Percentiles rank a stretch among this genome's conserved stretches.
These are phyloP conservation scores for Dioscorea cayenensis DNA, from an alignment of 116 monocot species.

Conservation along the genomic window DNA sequence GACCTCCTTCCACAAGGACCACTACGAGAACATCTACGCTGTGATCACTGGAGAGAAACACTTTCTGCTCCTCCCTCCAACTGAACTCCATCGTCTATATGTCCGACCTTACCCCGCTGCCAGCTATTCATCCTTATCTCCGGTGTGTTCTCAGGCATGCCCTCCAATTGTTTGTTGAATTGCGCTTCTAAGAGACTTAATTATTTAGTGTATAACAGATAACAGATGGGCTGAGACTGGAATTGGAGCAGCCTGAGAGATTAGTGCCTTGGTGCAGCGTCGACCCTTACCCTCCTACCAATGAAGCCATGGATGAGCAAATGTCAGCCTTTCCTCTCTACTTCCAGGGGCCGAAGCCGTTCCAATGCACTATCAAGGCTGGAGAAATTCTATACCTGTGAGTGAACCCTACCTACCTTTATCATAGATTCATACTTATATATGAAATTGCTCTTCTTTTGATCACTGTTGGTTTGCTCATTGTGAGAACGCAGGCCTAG, in stretches of 20 bases:
- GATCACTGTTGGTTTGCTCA: background rate
- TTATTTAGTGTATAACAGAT: background rate
- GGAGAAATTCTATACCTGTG: conserved; percentile 92
- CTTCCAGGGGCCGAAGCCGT: conserved; percentile 60
- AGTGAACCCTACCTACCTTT: conserved; percentile 2
- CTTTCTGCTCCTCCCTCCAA: conserved; percentile 81
- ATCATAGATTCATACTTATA: background rate
- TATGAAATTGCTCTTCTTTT: background rate
- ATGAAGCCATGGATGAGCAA: conserved; percentile 22
- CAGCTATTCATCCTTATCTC: conserved; percentile 22
- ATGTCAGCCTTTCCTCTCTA: conserved; percentile 63
- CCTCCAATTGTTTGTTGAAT: too few relatives aligned
- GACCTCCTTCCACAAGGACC: conserved; percentile 93
- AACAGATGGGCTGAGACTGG: conserved; percentile 35
- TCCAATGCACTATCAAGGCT: conserved; percentile 61
- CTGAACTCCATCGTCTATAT: conserved; percentile 81
- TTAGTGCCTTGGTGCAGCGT: conserved; percentile 92
- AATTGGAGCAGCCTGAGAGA: conserved; percentile 51
- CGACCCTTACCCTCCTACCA: conserved; percentile 49
- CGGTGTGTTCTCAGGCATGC: background rate
- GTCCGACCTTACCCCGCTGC: conserved; percentile 68
- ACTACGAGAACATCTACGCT: conserved; percentile 90
- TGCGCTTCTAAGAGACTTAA: background rate
- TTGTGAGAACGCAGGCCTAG: conserved; percentile 49
- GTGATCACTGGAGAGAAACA: conserved; percentile 82